A percentile compares a stretch with the other conserved stretches of the same genome.
phyloP scores from a whole-genome alignment of 2,329 filamentous ascomycete genomes.

The Alternaria alternata region DNA sequence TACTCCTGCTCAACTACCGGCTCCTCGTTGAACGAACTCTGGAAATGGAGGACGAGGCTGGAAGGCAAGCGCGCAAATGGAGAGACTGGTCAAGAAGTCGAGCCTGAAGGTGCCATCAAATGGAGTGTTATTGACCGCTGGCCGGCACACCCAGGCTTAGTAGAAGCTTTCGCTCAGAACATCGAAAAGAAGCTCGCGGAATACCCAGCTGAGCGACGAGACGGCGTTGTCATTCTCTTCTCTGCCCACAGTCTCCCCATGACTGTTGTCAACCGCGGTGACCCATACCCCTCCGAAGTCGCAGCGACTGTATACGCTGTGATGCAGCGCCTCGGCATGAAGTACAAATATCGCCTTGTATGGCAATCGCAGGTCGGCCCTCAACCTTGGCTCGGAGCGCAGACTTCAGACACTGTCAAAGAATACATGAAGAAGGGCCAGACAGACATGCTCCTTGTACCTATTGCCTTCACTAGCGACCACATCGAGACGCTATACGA shows the following conservation, averaged over 20 bases:
- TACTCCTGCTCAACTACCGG: slow-evolving; percentile 98
- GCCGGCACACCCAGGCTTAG: slow-evolving; percentile 88
- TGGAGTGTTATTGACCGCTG: slow-evolving; percentile 99
- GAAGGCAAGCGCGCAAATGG: slow-evolving; percentile 74
- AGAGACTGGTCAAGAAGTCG: slow-evolving; percentile 48
- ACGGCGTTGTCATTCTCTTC: slow-evolving; percentile 86
- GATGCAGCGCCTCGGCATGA: slow-evolving; percentile 88
- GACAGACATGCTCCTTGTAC: slow-evolving; percentile 88
- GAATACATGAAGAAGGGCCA: slow-evolving; percentile 90
- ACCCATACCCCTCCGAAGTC: slow-evolving; percentile 94
- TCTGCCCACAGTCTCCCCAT: slow-evolving; percentile 96
- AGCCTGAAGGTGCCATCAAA: slow-evolving; percentile 74
- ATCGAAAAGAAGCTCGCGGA: slow-evolving; percentile 85
- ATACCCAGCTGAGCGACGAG: slow-evolving; percentile 82
- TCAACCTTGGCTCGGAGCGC: slow-evolving; percentile 92
- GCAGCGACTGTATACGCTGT: slow-evolving; percentile 95
- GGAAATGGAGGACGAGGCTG: slow-evolving; percentile 92
- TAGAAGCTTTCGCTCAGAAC: slow-evolving; percentile 91
- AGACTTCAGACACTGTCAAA: slow-evolving; percentile 87
- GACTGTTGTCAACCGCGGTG: slow-evolving; percentile 95
- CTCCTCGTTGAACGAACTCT: slow-evolving; percentile 93
- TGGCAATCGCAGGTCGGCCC: slow-evolving; percentile 99
- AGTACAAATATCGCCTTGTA: slow-evolving; percentile 89
- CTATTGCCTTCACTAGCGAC: slow-evolving; percentile 98
- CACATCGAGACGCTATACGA: slow-evolving; percentile 98